Percentiles rank a stretch among this genome's conserved stretches.
Conservation (phyloP, 2,329 filamentous ascomycete species). For the Chrysosporium queenslandicum region DNA sequence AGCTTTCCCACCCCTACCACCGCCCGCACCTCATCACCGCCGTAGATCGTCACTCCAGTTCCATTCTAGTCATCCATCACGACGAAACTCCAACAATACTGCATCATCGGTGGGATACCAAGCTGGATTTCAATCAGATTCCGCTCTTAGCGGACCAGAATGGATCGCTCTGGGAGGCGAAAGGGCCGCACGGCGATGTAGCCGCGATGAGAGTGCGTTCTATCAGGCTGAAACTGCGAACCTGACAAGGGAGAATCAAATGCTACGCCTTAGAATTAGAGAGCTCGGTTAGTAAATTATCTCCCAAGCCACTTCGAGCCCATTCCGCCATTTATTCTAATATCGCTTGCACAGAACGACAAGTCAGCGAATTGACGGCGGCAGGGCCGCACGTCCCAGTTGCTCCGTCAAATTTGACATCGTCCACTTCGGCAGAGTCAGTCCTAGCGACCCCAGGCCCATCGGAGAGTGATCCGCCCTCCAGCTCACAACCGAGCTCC, state of each 20-base stretch:
- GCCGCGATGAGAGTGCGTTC: constrained; percentile 39
- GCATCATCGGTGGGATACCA: constrained; percentile 33
- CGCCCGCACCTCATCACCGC: constrained; percentile 17
- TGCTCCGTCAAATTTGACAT: constrained; percentile 18
- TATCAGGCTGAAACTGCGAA: constrained; percentile 41
- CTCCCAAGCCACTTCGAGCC: constrained; percentile 12
- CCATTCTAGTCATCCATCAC: constrained; percentile 21
- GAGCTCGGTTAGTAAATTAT: constrained; percentile 31
- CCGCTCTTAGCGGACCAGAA: constrained; percentile 13
- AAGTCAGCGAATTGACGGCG: constrained; percentile 25
- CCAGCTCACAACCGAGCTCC: neutral
- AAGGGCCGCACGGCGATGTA: constrained; percentile 28
- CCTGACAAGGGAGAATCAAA: constrained; percentile 40
- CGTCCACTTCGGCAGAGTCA: constrained; percentile 16
- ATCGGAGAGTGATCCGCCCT: constrained; percentile 1
- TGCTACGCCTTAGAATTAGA: constrained; percentile 39
- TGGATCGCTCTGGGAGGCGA: constrained; percentile 21
- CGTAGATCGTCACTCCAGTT: constrained; percentile 30
- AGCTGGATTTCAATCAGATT: constrained; percentile 14
- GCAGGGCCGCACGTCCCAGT: constrained; percentile 17
- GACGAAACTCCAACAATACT: constrained; percentile 29
- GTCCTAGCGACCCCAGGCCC: constrained; percentile 5
- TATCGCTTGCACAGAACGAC: constrained; percentile 22
- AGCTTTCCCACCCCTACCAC: constrained; percentile 23
- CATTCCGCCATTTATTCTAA: neutral